Evolutionary conservation across 495 filamentous ascomycete genomes (phyloP).

Genomic region (Pyrenula aspistea): DNA sequence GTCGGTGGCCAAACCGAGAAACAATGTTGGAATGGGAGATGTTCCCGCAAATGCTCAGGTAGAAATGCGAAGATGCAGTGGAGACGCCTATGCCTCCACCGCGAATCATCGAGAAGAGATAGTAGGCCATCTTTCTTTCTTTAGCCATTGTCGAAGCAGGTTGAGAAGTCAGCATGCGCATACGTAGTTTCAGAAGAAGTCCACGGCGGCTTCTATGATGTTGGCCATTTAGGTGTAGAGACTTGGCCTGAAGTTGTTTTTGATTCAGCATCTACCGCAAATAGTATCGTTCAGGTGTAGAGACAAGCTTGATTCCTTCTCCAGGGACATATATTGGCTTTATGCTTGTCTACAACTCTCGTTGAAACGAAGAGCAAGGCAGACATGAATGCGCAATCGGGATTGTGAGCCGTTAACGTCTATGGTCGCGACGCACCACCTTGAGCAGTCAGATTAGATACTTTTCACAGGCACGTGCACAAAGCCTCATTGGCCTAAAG

Average conservation of each 20-base stretch:
- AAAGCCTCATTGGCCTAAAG: too few relatives aligned
- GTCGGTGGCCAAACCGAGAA: too few relatives aligned
- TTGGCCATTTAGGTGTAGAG: too few relatives aligned
- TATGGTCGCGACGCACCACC: background rate
- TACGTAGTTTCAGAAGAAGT: background rate
- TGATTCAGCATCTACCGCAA: too few relatives aligned
- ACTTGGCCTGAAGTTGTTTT: too few relatives aligned
- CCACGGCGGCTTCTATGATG: background rate
- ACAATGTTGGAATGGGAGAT: too few relatives aligned
- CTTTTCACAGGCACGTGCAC: too few relatives aligned
- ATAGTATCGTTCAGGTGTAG: background rate
- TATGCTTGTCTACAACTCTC: background rate
- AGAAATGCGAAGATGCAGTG: too few relatives aligned
- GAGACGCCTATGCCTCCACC: too few relatives aligned
- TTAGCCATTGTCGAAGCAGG: background rate
- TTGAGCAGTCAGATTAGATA: too few relatives aligned
- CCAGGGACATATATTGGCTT: background rate
- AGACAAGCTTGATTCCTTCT: background rate
- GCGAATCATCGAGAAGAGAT: background rate
- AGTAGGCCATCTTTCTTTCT: background rate
- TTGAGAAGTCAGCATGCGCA: background rate
- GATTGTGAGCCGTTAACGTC: background rate
- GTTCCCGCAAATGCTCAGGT: too few relatives aligned
- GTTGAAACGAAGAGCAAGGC: background rate
- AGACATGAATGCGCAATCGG: background rate